Conservation (phyloP, 192 early-diverging fungal species). For the Coemansia sp. region DNA sequence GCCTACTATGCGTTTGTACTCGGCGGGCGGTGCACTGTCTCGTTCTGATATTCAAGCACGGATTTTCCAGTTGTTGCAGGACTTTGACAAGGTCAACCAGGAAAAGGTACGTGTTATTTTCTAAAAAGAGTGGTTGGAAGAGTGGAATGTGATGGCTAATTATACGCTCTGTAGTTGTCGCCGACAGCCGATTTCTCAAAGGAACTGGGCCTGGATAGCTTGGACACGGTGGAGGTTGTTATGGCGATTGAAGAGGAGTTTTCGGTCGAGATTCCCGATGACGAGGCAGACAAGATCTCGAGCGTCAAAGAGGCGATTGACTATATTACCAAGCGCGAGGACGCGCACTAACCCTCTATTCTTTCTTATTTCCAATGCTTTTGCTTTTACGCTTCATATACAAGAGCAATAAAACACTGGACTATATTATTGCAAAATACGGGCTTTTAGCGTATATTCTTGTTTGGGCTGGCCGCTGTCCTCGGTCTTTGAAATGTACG, state of each 20-base stretch:
- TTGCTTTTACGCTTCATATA: not conserved
- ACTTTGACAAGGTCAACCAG: conserved; percentile 95
- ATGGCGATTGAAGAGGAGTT: conserved; percentile 99
- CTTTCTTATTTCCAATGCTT: not conserved
- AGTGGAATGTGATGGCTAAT: no score
- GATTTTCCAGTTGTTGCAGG: conserved; percentile 84
- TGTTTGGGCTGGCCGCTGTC: not conserved
- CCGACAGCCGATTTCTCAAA: conserved; percentile 83
- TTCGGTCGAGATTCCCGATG: conserved; percentile 95
- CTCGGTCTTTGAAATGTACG: conserved; percentile 15
- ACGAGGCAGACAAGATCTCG: conserved; percentile 95
- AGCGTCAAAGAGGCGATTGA: conserved; percentile 87
- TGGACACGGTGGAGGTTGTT: conserved; percentile 98
- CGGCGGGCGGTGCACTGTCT: conserved; percentile 67
- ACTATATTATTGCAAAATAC: conserved; percentile 19
- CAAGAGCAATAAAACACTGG: not conserved
- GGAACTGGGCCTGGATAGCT: conserved; percentile 93
- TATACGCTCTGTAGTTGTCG: conserved; percentile 62
- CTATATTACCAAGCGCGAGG: conserved; percentile 68
- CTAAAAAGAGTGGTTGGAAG: no score
- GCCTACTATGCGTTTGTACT: conserved; percentile 64
- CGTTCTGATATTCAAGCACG: conserved; percentile 77
- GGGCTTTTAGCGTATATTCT: conserved; percentile 17
- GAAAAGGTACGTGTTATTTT: conserved; percentile 69
- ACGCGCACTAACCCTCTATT: conserved; percentile 60